These are phyloP conservation scores for Crassisporium funariophilum DNA, from an alignment of 768 basidiomycete genomes.

Conservation along the genomic window DNA sequence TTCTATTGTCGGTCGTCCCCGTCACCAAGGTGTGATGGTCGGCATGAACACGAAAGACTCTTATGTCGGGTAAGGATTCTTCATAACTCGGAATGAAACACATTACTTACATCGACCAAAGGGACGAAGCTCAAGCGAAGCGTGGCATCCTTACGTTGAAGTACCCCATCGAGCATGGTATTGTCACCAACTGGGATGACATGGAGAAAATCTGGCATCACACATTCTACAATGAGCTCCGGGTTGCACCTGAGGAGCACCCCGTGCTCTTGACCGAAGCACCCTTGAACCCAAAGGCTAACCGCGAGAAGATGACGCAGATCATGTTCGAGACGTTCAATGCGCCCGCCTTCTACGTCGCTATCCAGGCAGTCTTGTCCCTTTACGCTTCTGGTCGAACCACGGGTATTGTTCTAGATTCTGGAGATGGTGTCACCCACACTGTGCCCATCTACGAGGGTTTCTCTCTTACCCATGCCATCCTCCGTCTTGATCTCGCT, in stretches of 20 bases:
- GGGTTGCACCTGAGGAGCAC: conserved; percentile 92
- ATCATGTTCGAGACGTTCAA: conserved; percentile 95
- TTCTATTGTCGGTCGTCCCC: conserved; percentile 93
- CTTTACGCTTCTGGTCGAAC: conserved; percentile 94
- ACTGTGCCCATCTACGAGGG: conserved; percentile 97
- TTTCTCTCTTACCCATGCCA: conserved; percentile 89
- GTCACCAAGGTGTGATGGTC: conserved; percentile 95
- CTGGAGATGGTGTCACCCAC: conserved; percentile 95
- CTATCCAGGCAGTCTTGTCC: conserved; percentile 81
- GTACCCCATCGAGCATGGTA: conserved; percentile 93
- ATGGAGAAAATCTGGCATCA: conserved; percentile 98
- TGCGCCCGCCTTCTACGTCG: conserved; percentile 84
- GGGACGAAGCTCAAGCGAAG: conserved; percentile 47
- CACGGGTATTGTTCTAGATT: conserved; percentile 93
- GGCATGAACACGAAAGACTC: conserved; percentile 98
- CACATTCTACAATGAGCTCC: conserved; percentile 93
- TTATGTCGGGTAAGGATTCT: conserved; percentile 77
- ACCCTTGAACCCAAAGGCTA: conserved; percentile 84
- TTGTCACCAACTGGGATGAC: conserved; percentile 96
- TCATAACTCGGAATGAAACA: background rate
- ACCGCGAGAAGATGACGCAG: conserved; percentile 88
- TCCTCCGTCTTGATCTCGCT: conserved; percentile 82
- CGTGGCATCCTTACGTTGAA: conserved; percentile 93
- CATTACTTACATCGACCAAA: conserved; percentile 9
- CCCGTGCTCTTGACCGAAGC: conserved; percentile 85